Conservation (phyloP, 2,329 filamentous ascomycete genomes). For the Hirsutella rhossiliensis region DNA sequence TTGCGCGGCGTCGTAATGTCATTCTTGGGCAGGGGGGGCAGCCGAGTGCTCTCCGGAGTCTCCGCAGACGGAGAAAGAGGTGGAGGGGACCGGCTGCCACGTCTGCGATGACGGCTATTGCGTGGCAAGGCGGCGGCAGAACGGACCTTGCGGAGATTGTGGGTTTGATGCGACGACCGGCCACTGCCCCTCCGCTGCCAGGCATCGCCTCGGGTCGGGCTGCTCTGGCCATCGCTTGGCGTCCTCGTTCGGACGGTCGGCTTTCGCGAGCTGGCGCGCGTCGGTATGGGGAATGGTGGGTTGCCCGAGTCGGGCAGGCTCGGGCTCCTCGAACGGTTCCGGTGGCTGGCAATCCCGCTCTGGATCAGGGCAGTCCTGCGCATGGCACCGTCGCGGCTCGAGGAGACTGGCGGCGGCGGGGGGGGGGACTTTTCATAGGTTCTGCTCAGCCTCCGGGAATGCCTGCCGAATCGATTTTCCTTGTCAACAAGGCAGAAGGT, state of each 20-base stretch:
- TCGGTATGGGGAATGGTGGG: conserved; percentile 88
- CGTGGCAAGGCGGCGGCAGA: conserved; percentile 65
- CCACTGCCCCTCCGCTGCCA: conserved; percentile 41
- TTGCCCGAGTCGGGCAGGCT: conserved; percentile 46
- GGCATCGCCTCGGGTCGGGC: conserved; percentile 54
- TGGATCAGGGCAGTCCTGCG: conserved; percentile 72
- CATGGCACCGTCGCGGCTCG: conserved; percentile 48
- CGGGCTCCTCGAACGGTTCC: conserved; percentile 50
- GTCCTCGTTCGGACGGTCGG: conserved; percentile 53
- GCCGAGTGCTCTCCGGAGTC: conserved; percentile 53
- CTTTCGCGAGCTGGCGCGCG: conserved; percentile 74
- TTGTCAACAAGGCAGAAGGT: conserved; percentile 26
- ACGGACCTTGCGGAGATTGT: conserved; percentile 68
- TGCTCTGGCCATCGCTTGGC: conserved; percentile 61
- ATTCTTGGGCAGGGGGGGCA: conserved; percentile 64
- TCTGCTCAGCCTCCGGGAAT: conserved; percentile 19
- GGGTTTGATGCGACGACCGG: conserved; percentile 39
- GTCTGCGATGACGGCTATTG: conserved; percentile 35
- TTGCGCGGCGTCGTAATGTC: conserved; percentile 52
- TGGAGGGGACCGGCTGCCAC: conserved; percentile 48
- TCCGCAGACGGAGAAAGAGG: conserved; percentile 57
- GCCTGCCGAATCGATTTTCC: conserved; percentile 11
- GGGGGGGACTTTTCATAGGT: conserved; percentile 25
- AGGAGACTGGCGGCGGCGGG: conserved; percentile 14
- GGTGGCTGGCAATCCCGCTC: conserved; percentile 61